Percentiles rank a stretch among this genome's conserved stretches.
Evolutionary conservation across 2,329 filamentous ascomycete species (phyloP).

Genomic region (Cordyceps farinosa): DNA sequence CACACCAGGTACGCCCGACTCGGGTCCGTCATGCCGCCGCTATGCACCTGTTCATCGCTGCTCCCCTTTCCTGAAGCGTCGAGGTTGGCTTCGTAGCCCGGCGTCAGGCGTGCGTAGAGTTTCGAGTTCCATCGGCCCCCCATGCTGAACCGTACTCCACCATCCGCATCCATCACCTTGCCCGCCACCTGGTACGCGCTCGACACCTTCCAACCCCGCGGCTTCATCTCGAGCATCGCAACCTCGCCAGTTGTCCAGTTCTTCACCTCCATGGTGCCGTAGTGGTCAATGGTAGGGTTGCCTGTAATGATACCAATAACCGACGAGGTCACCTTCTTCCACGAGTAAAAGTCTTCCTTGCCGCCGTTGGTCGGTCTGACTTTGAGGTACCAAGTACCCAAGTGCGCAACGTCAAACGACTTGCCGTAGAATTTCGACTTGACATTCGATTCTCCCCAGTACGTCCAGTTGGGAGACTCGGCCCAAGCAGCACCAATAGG

Average conservation of each 20-base stretch:
- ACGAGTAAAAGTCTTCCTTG: conserved; percentile 87
- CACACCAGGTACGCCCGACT: conserved; percentile 85
- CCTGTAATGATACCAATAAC: conserved; percentile 99
- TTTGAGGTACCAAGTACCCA: conserved; percentile 94
- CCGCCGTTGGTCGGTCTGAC: conserved; percentile 72
- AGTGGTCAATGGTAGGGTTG: conserved; percentile 95
- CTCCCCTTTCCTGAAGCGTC: conserved; percentile 49
- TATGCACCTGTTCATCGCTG: conserved; percentile 38
- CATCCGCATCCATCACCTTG: conserved; percentile 74
- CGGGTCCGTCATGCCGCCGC: conserved; percentile 58
- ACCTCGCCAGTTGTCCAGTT: conserved; percentile 95
- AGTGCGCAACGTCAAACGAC: conserved; percentile 93
- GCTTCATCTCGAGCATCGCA: conserved; percentile 88
- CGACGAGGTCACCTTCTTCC: conserved; percentile 97
- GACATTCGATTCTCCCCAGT: conserved; percentile 93
- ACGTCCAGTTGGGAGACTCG: conserved; percentile 91
- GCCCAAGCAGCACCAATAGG: conserved; percentile 91
- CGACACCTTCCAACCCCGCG: conserved; percentile 90
- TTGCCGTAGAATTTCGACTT: conserved; percentile 97
- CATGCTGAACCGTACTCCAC: conserved; percentile 82
- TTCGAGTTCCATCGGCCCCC: conserved; percentile 97
- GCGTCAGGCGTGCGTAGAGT: conserved; percentile 88
- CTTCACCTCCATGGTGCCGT: conserved; percentile 93
- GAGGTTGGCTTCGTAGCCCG: conserved; percentile 77
- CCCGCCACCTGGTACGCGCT: conserved; percentile 86